These are phyloP conservation scores for Cladosporium austrohemisphaericum DNA, from an alignment of 2,329 filamentous ascomycete species.

Conservation along the genomic window DNA sequence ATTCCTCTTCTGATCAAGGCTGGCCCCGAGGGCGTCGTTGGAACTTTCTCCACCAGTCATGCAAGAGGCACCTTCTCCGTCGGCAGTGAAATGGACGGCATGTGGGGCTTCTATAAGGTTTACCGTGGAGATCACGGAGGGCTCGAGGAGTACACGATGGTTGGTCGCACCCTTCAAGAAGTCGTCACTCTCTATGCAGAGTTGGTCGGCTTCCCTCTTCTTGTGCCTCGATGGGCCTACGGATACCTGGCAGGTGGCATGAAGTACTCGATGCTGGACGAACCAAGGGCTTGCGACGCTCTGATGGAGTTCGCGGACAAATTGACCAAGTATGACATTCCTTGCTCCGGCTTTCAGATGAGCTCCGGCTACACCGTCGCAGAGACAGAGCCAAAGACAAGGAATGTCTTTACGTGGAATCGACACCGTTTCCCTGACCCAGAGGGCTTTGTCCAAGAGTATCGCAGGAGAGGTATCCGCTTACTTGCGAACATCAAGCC, in stretches of 20 bases:
- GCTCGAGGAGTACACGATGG: slow-evolving; percentile 66
- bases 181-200: slow-evolving; percentile 64
- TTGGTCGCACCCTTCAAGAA: slow-evolving; percentile 63
- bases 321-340: slow-evolving; percentile 57
- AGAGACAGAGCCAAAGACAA: slow-evolving; percentile 62
- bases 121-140: slow-evolving; percentile 70
- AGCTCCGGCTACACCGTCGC: slow-evolving; percentile 68
- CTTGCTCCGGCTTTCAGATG: slow-evolving; percentile 69
- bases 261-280: slow-evolving; percentile 57
- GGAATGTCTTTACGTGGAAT: slow-evolving; percentile 72
- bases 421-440: slow-evolving; percentile 66
- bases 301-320: slow-evolving; percentile 60
- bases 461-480: slow-evolving; percentile 62
- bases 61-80: slow-evolving; percentile 62
- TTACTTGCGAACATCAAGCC: slow-evolving; percentile 71
- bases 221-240: slow-evolving; percentile 69
- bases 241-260: slow-evolving; percentile 68
- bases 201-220: slow-evolving; percentile 63
- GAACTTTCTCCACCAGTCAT: slow-evolving; percentile 65
- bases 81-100: slow-evolving; percentile 69
- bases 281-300: slow-evolving; percentile 53
- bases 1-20: slow-evolving; percentile 69
- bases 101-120: slow-evolving; percentile 72
- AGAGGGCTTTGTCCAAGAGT: slow-evolving; percentile 58
- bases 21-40: slow-evolving; percentile 61